Conservation (phyloP, 257 asterid species). For the Fraxinus excelsior region DNA sequence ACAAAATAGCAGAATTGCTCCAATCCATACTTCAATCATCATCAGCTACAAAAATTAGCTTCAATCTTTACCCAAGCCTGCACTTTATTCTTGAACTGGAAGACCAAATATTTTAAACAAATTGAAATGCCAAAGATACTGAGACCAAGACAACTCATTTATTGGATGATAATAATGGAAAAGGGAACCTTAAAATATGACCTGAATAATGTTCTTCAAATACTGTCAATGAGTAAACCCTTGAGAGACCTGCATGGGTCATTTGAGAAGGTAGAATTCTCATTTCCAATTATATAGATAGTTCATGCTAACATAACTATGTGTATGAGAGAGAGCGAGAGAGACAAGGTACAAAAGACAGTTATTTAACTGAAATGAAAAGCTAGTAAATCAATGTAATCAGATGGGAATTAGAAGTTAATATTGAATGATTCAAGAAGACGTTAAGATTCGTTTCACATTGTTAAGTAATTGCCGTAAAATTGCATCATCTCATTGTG, state of each 20-base stretch:
- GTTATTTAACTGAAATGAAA: neutral
- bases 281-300: neutral
- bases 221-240: neutral
- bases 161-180: neutral
- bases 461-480: neutral
- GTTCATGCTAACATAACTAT: neutral
- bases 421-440: neutral
- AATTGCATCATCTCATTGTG: neutral
- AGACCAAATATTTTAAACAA: conserved; percentile 7
- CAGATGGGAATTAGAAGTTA: neutral
- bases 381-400: neutral
- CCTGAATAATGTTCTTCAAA: neutral
- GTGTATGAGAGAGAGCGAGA: neutral
- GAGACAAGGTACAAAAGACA: neutral
- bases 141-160: neutral
- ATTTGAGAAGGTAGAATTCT: neutral
- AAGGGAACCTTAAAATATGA: neutral
- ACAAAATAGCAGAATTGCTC: conserved; percentile 37
- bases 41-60: conserved; percentile 34
- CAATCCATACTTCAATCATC: conserved; percentile 48
- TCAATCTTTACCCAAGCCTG: conserved; percentile 22
- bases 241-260: neutral
- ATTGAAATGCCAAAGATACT: neutral
- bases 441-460: neutral
- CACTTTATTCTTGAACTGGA: conserved; percentile 20